A percentile compares a stretch with the other conserved stretches of the same genome.
phyloP scores from a whole-genome alignment of 2,329 filamentous ascomycete species.

The Alternaria sp. region DNA sequence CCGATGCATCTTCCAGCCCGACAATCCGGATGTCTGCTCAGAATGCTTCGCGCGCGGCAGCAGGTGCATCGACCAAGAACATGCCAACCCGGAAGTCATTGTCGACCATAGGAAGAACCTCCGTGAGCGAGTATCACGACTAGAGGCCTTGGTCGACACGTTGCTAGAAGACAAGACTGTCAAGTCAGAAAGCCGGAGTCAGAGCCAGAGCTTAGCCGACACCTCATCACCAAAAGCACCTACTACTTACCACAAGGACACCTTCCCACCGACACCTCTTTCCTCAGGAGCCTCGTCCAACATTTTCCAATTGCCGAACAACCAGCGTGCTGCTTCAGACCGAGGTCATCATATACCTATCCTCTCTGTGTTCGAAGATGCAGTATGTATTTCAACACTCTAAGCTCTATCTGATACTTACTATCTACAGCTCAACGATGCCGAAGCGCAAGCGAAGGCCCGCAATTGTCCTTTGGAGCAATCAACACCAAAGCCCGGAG shows the following conservation, averaged over 20 bases:
- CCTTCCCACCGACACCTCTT: slow-evolving; percentile 41
- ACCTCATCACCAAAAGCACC: slow-evolving; percentile 36
- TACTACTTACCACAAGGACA: slow-evolving; percentile 30
- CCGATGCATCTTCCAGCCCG: slow-evolving; percentile 53
- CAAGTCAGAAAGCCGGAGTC: slow-evolving; percentile 36
- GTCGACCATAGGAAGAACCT: slow-evolving; percentile 53
- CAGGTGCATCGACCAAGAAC: slow-evolving; percentile 55
- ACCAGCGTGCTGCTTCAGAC: slow-evolving; percentile 30
- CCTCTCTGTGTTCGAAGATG: slow-evolving; percentile 49
- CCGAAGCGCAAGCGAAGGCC: slow-evolving; percentile 39
- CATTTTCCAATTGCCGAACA: slow-evolving; percentile 21
- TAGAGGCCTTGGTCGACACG: slow-evolving; percentile 50
- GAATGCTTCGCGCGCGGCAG: slow-evolving; percentile 55
- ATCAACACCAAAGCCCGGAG: slow-evolving; percentile 17
- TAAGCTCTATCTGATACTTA: slow-evolving; percentile 18
- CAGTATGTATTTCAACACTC: slow-evolving; percentile 31
- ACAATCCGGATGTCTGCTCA: slow-evolving; percentile 50
- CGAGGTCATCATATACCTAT: slow-evolving; percentile 46
- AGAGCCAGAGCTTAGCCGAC: slow-evolving; percentile 31
- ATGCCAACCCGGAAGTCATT: slow-evolving; percentile 48
- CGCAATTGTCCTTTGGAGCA: slow-evolving; percentile 28
- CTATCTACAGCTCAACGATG: slow-evolving; percentile 40
- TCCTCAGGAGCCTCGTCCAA: slow-evolving; percentile 40
- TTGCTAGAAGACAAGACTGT: slow-evolving; percentile 45
- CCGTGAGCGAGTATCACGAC: slow-evolving; percentile 50